These are phyloP conservation scores for Yamadazyma phyllophila DNA, from an alignment of 805 yeast genomes.

Conservation along the genomic window DNA sequence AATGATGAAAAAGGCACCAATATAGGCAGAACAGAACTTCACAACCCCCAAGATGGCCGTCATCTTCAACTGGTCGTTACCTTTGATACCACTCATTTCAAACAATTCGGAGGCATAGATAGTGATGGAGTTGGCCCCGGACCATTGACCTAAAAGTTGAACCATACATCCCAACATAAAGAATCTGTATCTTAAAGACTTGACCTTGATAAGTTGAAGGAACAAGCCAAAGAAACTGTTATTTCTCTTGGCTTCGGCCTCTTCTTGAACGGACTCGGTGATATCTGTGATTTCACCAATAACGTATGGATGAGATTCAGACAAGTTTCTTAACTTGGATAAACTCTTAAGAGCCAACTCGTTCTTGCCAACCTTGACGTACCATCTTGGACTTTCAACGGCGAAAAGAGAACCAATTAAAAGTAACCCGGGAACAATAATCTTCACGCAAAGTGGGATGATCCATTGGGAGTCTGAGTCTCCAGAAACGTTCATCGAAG, in stretches of 20 bases:
- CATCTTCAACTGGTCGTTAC: conserved; percentile 42
- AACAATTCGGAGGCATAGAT: conserved; percentile 56
- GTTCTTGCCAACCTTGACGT: conserved; percentile 39
- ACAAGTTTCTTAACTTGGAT: conserved; percentile 43
- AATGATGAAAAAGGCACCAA: conserved; percentile 52
- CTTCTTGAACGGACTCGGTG: conserved; percentile 43
- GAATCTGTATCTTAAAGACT: conserved; percentile 46
- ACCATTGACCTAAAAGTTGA: conserved; percentile 56
- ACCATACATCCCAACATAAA: conserved; percentile 40
- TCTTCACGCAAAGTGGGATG: conserved; percentile 48
- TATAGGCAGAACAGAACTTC: conserved; percentile 48
- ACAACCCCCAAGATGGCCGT: conserved; percentile 55
- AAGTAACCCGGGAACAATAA: conserved; percentile 47
- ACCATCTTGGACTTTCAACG: conserved; percentile 53
- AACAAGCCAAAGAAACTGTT: conserved; percentile 34
- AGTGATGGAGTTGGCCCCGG: conserved; percentile 57
- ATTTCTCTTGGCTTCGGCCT: conserved; percentile 26
- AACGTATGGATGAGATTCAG: conserved; percentile 48
- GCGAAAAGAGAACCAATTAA: conserved; percentile 43
- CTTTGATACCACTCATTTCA: conserved; percentile 45
- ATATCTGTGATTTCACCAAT: conserved; percentile 51
- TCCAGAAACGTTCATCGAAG: conserved; percentile 43
- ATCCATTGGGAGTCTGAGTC: conserved; percentile 47
- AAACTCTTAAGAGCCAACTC: conserved; percentile 41
- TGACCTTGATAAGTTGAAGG: conserved; percentile 17